These are phyloP conservation scores for Claviceps pusilla DNA, from an alignment of 2,329 filamentous ascomycete genomes.

Conservation along the genomic window DNA sequence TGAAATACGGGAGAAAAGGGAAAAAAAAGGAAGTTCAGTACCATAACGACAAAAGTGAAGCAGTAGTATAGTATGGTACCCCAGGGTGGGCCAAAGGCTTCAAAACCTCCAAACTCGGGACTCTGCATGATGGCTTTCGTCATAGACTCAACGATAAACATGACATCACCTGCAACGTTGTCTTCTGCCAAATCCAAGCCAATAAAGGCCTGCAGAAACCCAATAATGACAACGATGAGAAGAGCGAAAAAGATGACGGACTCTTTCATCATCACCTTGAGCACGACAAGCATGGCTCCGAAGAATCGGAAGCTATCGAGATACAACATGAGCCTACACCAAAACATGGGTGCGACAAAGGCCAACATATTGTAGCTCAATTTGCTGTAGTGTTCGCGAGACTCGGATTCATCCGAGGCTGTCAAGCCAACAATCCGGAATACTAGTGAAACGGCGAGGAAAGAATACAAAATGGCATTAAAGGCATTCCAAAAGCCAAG, in stretches of 20 bases:
- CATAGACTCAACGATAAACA: slow-evolving; percentile 69
- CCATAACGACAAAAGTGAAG: slow-evolving; percentile 96
- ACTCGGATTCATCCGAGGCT: slow-evolving; percentile 31
- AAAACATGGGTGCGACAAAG: slow-evolving; percentile 91
- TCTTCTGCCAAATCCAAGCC: slow-evolving; percentile 75
- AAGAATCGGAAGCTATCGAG: slow-evolving; percentile 92
- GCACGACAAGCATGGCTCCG: slow-evolving; percentile 90
- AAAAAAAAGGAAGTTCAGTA: slow-evolving; percentile 21
- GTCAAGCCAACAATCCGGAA: slow-evolving; percentile 65
- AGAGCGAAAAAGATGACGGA: slow-evolving; percentile 94
- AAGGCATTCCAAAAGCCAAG: slow-evolving; percentile 96
- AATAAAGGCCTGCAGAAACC: slow-evolving; percentile 86
- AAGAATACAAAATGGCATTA: slow-evolving; percentile 66
- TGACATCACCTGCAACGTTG: slow-evolving; percentile 50
- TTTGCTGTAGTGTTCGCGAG: slow-evolving; percentile 51
- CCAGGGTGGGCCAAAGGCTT: slow-evolving; percentile 82
- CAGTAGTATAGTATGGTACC: slow-evolving; percentile 92
- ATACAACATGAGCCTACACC: slow-evolving; percentile 82
- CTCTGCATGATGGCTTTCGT: slow-evolving; percentile 81
- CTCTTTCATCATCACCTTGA: slow-evolving; percentile 91
- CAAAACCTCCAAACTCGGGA: slow-evolving; percentile 79
- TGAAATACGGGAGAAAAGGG: too few species aligned
- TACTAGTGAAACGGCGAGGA: slow-evolving; percentile 65
- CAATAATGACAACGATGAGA: slow-evolving; percentile 65
- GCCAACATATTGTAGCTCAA: slow-evolving; percentile 90